Conservation (phyloP, 169 alveolate genomes). For the Eimeria maxima region DNA sequence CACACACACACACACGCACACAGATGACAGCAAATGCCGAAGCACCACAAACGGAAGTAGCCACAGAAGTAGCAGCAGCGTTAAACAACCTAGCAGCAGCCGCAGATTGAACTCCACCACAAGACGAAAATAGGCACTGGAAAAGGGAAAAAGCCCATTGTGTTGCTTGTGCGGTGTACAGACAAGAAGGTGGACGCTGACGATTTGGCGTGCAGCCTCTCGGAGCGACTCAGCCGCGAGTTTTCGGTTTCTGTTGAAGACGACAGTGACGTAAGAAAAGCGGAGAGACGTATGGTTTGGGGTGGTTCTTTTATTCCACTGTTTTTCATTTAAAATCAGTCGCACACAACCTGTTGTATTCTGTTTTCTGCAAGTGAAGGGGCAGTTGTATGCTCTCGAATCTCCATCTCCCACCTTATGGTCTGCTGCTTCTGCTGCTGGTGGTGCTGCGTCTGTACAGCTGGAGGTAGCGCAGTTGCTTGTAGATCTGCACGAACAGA, state of each 20-base stretch:
- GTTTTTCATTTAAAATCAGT: background rate
- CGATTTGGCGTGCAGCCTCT: constrained; percentile 32
- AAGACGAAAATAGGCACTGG: background rate
- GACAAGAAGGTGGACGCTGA: constrained; percentile 27
- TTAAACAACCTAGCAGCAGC: background rate
- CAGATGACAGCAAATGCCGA: too few species aligned
- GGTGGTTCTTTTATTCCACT: background rate
- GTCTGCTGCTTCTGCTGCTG: constrained; percentile 41
- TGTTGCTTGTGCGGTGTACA: constrained; percentile 1
- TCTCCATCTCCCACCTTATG: background rate
- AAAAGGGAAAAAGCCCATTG: background rate
- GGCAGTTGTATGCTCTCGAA: background rate
- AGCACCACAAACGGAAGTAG: too few species aligned
- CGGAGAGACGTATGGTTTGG: background rate
- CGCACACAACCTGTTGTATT: background rate
- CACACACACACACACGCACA: too few species aligned
- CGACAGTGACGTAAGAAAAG: constrained; percentile 44
- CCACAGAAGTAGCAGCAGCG: too few species aligned
- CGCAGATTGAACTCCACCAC: background rate
- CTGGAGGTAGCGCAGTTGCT: constrained; percentile 80
- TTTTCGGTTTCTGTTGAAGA: constrained; percentile 53
- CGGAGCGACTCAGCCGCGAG: constrained; percentile 28
- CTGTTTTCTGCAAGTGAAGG: background rate
- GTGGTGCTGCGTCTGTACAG: background rate
- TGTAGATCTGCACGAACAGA: constrained; percentile 62